phyloP scores from a whole-genome alignment of 148 eudicot genomes.

The Rhododendron ferrugineum region DNA sequence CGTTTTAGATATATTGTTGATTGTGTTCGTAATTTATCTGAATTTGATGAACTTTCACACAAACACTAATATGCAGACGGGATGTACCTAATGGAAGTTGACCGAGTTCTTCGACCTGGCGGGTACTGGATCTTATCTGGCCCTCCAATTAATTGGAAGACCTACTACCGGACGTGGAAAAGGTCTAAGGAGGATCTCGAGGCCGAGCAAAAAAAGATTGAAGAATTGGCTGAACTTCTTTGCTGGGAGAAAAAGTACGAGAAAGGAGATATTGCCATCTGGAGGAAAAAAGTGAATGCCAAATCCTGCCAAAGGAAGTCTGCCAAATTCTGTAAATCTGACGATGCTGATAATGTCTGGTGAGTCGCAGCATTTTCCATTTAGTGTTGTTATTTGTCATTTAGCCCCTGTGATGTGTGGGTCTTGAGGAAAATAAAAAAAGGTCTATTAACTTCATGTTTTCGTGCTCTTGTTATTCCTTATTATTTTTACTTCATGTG shows the following conservation, averaged over 20 bases:
- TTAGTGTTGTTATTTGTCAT: not conserved
- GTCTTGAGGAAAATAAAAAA: conserved; percentile 12
- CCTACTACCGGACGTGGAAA: conserved; percentile 35
- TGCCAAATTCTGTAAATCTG: conserved; percentile 12
- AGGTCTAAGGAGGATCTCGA: conserved; percentile 26
- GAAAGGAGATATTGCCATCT: conserved; percentile 29
- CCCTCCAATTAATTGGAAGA: conserved; percentile 13
- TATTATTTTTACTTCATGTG: too few relatives aligned
- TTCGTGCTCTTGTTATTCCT: conserved; percentile 9
- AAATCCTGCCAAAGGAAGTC: conserved; percentile 17
- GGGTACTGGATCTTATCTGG: conserved; percentile 12
- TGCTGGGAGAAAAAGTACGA: conserved; percentile 33
- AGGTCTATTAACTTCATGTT: conserved; percentile 12
- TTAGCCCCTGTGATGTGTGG: conserved; percentile 36
- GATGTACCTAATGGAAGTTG: conserved; percentile 26
- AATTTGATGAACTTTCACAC: not conserved
- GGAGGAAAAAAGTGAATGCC: conserved; percentile 20
- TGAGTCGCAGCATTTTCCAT: not conserved
- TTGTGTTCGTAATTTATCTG: not conserved
- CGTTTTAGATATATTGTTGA: not conserved
- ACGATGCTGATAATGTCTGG: conserved; percentile 29
- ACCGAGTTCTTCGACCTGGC: conserved; percentile 12
- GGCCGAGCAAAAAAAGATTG: conserved; percentile 28
- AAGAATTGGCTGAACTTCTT: conserved; percentile 26
- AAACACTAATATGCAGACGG: conserved; percentile 7